phyloP scores from a whole-genome alignment of 2,329 filamentous ascomycete species.

The Monilinia fructicola region DNA sequence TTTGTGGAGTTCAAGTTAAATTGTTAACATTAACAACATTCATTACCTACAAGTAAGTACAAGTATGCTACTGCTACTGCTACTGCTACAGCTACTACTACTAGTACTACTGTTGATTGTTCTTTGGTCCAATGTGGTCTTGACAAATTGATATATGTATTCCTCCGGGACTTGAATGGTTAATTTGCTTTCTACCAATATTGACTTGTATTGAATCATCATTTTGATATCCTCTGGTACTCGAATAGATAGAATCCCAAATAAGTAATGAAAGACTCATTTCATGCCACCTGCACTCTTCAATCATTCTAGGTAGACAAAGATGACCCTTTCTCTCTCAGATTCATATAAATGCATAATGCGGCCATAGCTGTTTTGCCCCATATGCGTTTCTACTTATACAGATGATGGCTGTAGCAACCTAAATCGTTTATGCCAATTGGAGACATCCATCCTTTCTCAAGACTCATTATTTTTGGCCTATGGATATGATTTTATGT shows the following conservation, averaged over 20 bases:
- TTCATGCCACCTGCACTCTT: conserved; percentile 8
- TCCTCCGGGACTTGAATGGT: background rate
- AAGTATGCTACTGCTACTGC: too few relatives aligned
- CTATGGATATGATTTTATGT: conserved; percentile 14
- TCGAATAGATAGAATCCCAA: background rate
- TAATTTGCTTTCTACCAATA: background rate
- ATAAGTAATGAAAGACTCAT: background rate
- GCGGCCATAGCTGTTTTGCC: conserved; percentile 14
- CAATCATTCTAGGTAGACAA: conserved; percentile 12
- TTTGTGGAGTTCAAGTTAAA: conserved; percentile 22
- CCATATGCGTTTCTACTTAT: conserved; percentile 22
- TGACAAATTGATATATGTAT: conserved; percentile 17
- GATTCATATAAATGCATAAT: conserved; percentile 15
- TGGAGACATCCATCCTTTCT: conserved; percentile 4
- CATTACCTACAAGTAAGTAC: too few relatives aligned
- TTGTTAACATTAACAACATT: conserved; percentile 7
- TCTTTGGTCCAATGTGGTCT: background rate
- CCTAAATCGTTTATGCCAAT: conserved; percentile 1
- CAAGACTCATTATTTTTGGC: conserved; percentile 10
- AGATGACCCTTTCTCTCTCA: conserved; percentile 10
- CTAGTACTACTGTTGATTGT: background rate
- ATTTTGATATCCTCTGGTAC: background rate
- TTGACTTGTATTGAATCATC: background rate
- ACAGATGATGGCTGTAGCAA: conserved; percentile 20
- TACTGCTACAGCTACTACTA: too few relatives aligned